These are phyloP conservation scores for Zymoseptoria passerinii DNA, from an alignment of 2,329 filamentous ascomycete species.

Conservation along the genomic window DNA sequence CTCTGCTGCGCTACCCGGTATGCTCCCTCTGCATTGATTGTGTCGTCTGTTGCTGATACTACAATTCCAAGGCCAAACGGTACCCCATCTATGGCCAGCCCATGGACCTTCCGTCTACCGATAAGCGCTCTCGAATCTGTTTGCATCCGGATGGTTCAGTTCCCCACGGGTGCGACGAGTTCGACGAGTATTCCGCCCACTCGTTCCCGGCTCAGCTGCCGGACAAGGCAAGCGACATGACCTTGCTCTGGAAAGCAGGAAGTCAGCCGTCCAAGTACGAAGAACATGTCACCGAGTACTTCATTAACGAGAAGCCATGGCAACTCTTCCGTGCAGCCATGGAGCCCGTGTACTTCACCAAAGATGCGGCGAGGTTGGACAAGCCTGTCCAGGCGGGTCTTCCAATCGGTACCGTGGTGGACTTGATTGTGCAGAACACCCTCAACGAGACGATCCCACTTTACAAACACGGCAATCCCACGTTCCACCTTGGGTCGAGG, in stretches of 20 bases:
- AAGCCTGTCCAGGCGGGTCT: neutral
- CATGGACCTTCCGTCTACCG: neutral
- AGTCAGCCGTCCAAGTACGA: neutral
- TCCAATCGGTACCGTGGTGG: neutral
- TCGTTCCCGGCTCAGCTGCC: neutral
- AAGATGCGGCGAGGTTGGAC: neutral
- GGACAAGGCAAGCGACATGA: neutral
- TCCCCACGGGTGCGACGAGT: neutral
- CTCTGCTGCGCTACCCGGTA: neutral
- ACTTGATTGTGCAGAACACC: neutral
- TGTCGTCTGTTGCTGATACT: neutral
- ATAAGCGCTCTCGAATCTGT: neutral
- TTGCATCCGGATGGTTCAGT: neutral
- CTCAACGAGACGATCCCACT: neutral
- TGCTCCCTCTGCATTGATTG: neutral
- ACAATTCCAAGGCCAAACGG: neutral
- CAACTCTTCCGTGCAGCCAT: neutral
- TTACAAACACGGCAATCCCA: neutral
- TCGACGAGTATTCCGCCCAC: neutral
- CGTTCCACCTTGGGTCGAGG: neutral
- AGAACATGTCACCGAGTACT: neutral
- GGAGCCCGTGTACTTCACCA: neutral
- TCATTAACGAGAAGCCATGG: neutral
- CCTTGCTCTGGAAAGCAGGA: neutral
- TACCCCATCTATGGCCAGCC: neutral